Base-by-base conservation (phyloP, 2,329 filamentous ascomycete species). In the Fusarium torulosum region DNA sequence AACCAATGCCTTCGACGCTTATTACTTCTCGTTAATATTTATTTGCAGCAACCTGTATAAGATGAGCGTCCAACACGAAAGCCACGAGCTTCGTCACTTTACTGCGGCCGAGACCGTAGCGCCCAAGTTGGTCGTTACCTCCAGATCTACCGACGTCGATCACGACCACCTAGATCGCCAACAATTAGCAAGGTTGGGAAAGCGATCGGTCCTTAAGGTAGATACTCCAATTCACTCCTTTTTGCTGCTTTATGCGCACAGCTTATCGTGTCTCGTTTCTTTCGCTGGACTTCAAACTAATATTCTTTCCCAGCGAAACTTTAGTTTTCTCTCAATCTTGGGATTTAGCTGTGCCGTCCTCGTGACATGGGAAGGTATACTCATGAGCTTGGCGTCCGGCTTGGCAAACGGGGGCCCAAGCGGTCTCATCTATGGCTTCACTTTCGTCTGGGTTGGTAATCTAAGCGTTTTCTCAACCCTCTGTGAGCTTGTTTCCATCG, bases 401-500 rank as follows among this genome's bases (percentile, higher is more conserved):
- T 52, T 72, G 40, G 51, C 53, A 15, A 71, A 71, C 15, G 70
- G 70, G 6, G 71, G 71, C 15, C 55, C 68, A 1, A 57, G 52
- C 3, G 83, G 84, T 5, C 74, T 84, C 11, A 70, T 85, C n/a
- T 85, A 83, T 64, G 82, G 83, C 49, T 86, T 82, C 73, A 78
- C 85, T 31, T 80, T 85, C 57, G 81, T 83, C 31, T 85, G 82
- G 82, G 70, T 75, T 23, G 81, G 80, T 13, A 85, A 81, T 2
- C 67, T 69, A 35, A 68, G 67, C 41, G 58, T 66, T 47, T 69
- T 69, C 44, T 63, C 67, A 11, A 66, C 61, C 19, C 62, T 69
- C 15, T 63, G 67, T 35, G 67, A 69, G 40, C 67, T 69, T 27
- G 64, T 66, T 3, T 69, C 67, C 7, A 69, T 69, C 20, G 67